phyloP scores from a whole-genome alignment of 1,284 basidiomycete genomes.

The Ganoderma sp. region DNA sequence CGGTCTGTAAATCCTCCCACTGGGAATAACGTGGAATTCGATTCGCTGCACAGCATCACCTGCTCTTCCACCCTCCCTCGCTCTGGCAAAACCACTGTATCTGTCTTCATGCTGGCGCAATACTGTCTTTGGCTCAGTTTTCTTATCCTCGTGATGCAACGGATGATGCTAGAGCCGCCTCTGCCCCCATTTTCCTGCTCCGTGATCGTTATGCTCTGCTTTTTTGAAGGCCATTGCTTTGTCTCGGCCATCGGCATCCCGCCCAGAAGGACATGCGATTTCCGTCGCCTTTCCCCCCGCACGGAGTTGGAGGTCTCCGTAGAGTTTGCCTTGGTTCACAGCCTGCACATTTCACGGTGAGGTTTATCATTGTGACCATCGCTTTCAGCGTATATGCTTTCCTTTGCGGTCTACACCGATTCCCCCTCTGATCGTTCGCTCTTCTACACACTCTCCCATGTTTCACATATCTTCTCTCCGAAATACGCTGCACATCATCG shows the following conservation, averaged over 20 bases:
- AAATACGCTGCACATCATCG: neutral
- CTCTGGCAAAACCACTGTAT: neutral
- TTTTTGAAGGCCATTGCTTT: neutral
- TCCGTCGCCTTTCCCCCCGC: neutral
- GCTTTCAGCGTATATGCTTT: neutral
- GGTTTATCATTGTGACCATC: neutral
- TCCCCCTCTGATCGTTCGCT: neutral
- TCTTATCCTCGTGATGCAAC: neutral
- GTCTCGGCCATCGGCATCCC: neutral
- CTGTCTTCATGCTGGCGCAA: neutral
- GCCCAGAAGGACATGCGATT: neutral
- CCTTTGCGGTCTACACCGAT: neutral
- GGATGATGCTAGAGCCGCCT: neutral
- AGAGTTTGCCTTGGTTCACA: neutral
- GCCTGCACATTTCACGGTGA: neutral
- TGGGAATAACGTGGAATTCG: neutral
- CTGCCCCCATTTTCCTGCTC: neutral
- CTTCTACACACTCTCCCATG: neutral
- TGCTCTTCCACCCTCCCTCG: neutral
- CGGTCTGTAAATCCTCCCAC: conserved; percentile 1
- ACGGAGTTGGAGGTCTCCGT: neutral
- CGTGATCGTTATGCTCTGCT: neutral
- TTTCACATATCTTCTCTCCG: neutral
- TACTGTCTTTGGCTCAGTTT: neutral
- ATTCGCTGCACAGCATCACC: conserved; percentile 6